Evolutionary conservation across 805 yeast genomes (phyloP), one percentile per base, ranked within the genome.

Genomic region (Candida anglica): DNA sequence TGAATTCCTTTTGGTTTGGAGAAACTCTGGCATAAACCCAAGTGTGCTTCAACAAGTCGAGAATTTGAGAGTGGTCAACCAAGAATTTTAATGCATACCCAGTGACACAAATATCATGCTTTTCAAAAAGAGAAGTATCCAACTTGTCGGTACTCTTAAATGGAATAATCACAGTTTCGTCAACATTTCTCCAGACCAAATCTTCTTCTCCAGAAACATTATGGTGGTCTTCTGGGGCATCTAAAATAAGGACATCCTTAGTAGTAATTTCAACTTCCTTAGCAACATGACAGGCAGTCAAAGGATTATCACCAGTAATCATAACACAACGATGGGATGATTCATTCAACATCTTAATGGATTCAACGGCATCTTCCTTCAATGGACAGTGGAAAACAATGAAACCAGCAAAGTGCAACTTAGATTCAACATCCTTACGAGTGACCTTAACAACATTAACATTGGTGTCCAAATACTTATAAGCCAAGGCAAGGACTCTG

Each of bases 11-110:
- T 66, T 93, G 98, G 17, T 83, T 53, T 26, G 98, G 98, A 5
- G 98, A 91, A 20, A 93, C 98, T 66, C 98, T 83, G 28, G 98
- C 97, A 55, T 86, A 93, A 30, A 93, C 86, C 97, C 97, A 93
- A 13, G 97, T 81, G 60, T 87, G 86, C 55, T 85, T 81, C 50
- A 93, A 76, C 48, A 93, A 69, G 26, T 76, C 77, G 39, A 71
- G 69, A 36, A 93, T 69, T 52, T 88, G 91, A 15, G 69, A 64
- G 50, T 86, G 94, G 10, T 72, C 73, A 42, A 69, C 61, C 44
- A 91, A 69, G 47, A 75, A 73, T 27, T 73, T 70, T 44, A 93
- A 68, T 5, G 98, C 98, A 56, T 83, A 79, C 38, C 98, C 98
- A 37, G 97, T 91, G 37, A 91, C 73, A 63, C 98, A 94, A 42